A percentile compares a stretch with the other conserved stretches of the same genome.
Evolutionary conservation across 257 asterid genomes (phyloP).

Genomic region (Solanum piurae): DNA sequence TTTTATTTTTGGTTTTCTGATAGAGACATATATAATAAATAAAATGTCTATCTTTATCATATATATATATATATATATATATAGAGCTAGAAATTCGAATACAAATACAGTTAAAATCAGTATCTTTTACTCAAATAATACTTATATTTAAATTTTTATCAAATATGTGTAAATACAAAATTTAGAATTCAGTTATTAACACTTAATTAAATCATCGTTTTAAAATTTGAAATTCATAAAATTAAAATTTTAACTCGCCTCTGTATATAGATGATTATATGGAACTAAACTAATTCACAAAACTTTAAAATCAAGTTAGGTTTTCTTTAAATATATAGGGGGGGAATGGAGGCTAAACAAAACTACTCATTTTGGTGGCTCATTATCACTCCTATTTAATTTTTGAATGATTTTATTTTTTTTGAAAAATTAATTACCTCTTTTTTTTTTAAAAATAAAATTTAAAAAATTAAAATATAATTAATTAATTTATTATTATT

Average conservation of each 20-base stretch:
- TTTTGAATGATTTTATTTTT: not conserved
- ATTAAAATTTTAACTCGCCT: not conserved
- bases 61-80: not conserved
- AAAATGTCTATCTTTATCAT: not conserved
- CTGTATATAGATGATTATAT: not conserved
- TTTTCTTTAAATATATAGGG: not conserved
- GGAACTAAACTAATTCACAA: not conserved
- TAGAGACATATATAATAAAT: not conserved
- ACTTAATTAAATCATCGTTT: not conserved
- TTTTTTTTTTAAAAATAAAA: no score
- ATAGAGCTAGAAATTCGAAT: not conserved
- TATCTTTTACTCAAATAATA: not conserved
- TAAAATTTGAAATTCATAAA: not conserved
- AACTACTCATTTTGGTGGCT: not conserved
- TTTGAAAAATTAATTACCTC: not conserved
- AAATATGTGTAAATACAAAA: not conserved
- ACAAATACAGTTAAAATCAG: accelerated
- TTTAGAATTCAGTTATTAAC: not conserved
- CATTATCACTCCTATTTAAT: not conserved
- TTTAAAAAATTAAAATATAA: not conserved
- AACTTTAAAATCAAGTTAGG: not conserved
- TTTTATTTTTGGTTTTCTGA: not conserved
- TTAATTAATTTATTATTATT: no score
- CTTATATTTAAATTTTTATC: not conserved
- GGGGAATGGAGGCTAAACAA: not conserved